phyloP scores from a whole-genome alignment of 371 early-diverging fungal species.

The Mortierella sp. region DNA sequence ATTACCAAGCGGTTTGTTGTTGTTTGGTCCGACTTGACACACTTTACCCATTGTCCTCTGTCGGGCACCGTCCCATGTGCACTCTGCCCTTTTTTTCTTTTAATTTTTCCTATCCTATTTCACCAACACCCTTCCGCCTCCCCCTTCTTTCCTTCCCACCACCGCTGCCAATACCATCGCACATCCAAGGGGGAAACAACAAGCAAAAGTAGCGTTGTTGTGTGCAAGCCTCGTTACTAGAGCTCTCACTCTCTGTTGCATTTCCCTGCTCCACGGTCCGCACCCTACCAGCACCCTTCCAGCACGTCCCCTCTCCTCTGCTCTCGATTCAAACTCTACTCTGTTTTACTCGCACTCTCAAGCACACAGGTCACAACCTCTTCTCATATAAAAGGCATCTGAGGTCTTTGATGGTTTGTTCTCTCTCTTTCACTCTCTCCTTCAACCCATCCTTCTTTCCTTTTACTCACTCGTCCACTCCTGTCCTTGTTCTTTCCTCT shows the following conservation, averaged over 20 bases:
- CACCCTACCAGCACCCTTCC: no score
- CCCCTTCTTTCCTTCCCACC: no score
- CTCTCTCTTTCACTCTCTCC: background rate
- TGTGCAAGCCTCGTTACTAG: background rate
- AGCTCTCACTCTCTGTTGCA: background rate
- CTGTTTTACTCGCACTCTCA: background rate
- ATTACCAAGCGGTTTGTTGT: no score
- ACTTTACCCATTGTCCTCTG: no score
- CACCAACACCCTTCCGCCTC: no score
- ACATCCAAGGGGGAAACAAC: background rate
- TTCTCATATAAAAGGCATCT: background rate
- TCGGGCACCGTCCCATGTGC: no score
- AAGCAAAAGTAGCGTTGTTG: no score
- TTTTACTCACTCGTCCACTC: background rate
- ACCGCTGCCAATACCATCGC: background rate
- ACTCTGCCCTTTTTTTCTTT: no score
- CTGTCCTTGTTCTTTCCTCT: background rate
- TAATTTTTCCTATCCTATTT: background rate
- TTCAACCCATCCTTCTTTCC: background rate
- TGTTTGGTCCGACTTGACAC: no score
- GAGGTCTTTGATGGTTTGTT: background rate
- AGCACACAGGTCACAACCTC: background rate
- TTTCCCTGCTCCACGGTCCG: background rate
- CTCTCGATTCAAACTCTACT: background rate
- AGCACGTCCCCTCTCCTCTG: slow-evolving; percentile 4